These are phyloP conservation scores for Kazachstania martiniae DNA, from an alignment of 805 yeast species.

Conservation along the genomic window DNA sequence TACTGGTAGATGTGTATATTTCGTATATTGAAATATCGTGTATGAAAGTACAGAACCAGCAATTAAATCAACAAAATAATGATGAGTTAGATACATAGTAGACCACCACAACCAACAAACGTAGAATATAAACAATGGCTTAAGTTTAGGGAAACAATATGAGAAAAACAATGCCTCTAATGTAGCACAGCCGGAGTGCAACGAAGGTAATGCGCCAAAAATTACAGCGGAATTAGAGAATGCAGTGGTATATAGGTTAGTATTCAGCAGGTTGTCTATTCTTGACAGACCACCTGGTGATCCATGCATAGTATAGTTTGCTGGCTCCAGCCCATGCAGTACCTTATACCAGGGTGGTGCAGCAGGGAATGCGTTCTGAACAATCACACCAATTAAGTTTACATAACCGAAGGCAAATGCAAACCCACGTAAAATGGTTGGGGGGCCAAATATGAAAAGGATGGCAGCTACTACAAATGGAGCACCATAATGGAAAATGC, in stretches of 20 bases:
- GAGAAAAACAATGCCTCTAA: slow-evolving; percentile 83
- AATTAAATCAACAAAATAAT: slow-evolving; percentile 84
- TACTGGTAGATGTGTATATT: slow-evolving; percentile 56
- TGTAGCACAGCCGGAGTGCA: slow-evolving; percentile 91
- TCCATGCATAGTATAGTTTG: slow-evolving; percentile 82
- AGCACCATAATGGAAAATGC: slow-evolving; percentile 76
- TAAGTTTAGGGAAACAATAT: slow-evolving; percentile 65
- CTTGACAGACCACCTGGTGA: slow-evolving; percentile 91
- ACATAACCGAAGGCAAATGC: slow-evolving; percentile 92
- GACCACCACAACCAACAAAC: slow-evolving; percentile 95
- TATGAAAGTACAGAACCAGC: slow-evolving; percentile 79
- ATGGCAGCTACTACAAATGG: slow-evolving; percentile 79
- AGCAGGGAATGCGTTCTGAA: slow-evolving; percentile 77
- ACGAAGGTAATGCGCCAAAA: slow-evolving; percentile 81
- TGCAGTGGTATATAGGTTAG: slow-evolving; percentile 72
- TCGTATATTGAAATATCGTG: slow-evolving; percentile 58
- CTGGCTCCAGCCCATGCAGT: slow-evolving; percentile 75
- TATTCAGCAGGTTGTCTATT: slow-evolving; percentile 66
- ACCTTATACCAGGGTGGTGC: slow-evolving; percentile 97
- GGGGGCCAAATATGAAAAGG: slow-evolving; percentile 82
- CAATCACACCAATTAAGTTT: slow-evolving; percentile 76
- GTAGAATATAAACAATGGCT: slow-evolving; percentile 59
- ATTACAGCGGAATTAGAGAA: slow-evolving; percentile 83
- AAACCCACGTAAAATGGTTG: slow-evolving; percentile 68
- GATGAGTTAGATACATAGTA: slow-evolving; percentile 95